A percentile compares a stretch with the other conserved stretches of the same genome.
phyloP scores from a whole-genome alignment of 164 flowering plant genomes.

The Santalum album region DNA sequence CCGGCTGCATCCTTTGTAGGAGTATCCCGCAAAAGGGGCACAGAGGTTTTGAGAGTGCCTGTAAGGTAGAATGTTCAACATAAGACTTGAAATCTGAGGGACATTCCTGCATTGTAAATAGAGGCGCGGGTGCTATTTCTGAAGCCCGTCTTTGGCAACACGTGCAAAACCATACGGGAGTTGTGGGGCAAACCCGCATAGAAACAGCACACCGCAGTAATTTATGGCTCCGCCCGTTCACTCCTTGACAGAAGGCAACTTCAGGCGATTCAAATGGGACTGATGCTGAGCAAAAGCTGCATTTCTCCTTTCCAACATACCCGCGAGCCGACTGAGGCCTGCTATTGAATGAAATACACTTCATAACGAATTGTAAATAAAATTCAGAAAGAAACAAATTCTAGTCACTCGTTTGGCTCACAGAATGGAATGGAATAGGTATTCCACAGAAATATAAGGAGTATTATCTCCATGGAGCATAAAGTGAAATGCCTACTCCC shows the following conservation, averaged over 20 bases:
- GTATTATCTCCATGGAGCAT: too few species aligned
- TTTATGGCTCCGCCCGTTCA: slow-evolving; percentile 33
- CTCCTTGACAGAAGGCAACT: slow-evolving; percentile 47
- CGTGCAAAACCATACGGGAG: slow-evolving; percentile 69
- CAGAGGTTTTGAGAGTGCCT: slow-evolving; percentile 34
- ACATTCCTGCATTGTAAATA: slow-evolving; percentile 33
- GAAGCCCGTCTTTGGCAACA: slow-evolving; percentile 59
- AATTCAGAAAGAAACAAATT: neutral
- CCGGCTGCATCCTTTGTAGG: slow-evolving; percentile 68
- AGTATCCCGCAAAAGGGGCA: slow-evolving; percentile 89
- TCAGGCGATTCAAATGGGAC: slow-evolving; percentile 86
- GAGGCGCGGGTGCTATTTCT: slow-evolving; percentile 38
- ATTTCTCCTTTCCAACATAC: slow-evolving; percentile 38
- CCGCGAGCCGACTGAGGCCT: slow-evolving; percentile 23
- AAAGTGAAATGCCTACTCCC: too few species aligned
- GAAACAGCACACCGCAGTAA: slow-evolving; percentile 60
- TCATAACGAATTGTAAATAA: neutral
- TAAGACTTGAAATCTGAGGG: slow-evolving; percentile 28
- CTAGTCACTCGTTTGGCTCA: too few species aligned
- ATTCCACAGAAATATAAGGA: too few species aligned
- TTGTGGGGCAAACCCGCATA: slow-evolving; percentile 62
- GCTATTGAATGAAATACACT: slow-evolving; percentile 9
- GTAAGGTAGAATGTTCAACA: slow-evolving; percentile 9
- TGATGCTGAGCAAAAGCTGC: slow-evolving; percentile 58
- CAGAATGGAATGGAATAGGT: too few species aligned